A percentile compares a stretch with the other conserved stretches of the same genome.
Evolutionary conservation across 2,329 filamentous ascomycete genomes (phyloP).

Genomic region (Fusarium sp.): DNA sequence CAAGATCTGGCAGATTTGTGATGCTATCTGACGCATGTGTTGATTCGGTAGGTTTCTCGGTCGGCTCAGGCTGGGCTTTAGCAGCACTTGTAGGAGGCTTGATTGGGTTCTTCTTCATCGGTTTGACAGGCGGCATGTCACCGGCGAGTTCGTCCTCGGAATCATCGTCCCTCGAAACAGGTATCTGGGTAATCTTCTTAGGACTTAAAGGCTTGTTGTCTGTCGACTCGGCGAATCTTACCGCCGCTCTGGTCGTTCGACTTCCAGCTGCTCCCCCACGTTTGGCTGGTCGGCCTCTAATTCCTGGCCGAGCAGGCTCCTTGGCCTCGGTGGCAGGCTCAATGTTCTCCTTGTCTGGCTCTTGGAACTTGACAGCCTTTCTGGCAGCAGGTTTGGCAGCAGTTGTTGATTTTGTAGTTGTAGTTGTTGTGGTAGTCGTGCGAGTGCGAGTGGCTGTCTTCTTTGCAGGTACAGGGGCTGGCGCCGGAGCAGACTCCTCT

Average conservation of each 20-base stretch:
- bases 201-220: conserved; percentile 67
- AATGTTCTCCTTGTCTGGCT: conserved; percentile 73
- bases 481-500: conserved; percentile 43
- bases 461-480: conserved; percentile 47
- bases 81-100: conserved; percentile 54
- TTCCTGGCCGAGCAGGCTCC: conserved; percentile 48
- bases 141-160: conserved; percentile 71
- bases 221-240: conserved; percentile 47
- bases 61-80: conserved; percentile 14
- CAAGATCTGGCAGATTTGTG: conserved; percentile 50
- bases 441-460: conserved; percentile 46
- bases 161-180: conserved; percentile 57
- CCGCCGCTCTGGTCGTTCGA: conserved; percentile 50
- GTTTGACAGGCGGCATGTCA: conserved; percentile 61
- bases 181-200: conserved; percentile 72
- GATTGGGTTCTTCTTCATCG: conserved; percentile 65
- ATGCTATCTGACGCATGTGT: conserved; percentile 46
- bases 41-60: conserved; percentile 35
- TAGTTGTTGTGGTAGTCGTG: conserved; percentile 44
- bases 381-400: conserved; percentile 59
- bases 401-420: conserved; percentile 49
- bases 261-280: conserved; percentile 45
- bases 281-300: conserved; percentile 58
- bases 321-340: conserved; percentile 55
- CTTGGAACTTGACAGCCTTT: conserved; percentile 72